phyloP scores from a whole-genome alignment of 768 basidiomycete genomes.

The Boletales sp. region DNA sequence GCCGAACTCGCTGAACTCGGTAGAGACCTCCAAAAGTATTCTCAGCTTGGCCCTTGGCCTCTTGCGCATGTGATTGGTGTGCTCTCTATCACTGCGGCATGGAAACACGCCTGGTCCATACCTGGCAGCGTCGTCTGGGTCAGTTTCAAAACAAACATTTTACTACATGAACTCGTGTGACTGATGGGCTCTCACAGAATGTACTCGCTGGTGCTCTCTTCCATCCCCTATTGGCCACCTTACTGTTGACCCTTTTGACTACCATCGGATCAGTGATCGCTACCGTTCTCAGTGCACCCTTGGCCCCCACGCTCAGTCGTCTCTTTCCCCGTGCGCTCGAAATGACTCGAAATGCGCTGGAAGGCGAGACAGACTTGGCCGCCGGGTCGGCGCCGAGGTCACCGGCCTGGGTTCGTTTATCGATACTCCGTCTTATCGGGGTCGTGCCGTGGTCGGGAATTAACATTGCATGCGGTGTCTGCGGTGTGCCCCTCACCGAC shows the following conservation, averaged over 20 bases:
- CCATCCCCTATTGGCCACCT: conserved; percentile 75
- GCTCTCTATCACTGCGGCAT: conserved; percentile 78
- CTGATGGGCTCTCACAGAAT: conserved; percentile 52
- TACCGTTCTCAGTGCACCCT: conserved; percentile 74
- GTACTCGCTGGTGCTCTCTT: conserved; percentile 86
- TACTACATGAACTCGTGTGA: conserved; percentile 7
- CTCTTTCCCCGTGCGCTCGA: conserved; percentile 83
- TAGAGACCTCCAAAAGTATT: conserved; percentile 72
- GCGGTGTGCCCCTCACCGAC: conserved; percentile 71
- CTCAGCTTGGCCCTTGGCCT: conserved; percentile 61
- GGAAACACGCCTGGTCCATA: conserved; percentile 98
- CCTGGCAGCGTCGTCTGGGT: conserved; percentile 94
- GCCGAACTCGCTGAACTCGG: conserved; percentile 74
- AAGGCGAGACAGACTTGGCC: conserved; percentile 54
- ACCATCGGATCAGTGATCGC: conserved; percentile 83
- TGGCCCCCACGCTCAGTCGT: conserved; percentile 78
- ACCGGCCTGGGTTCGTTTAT: conserved; percentile 77
- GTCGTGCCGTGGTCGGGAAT: conserved; percentile 97
- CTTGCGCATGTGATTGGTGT: conserved; percentile 78
- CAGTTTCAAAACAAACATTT: conserved; percentile 23
- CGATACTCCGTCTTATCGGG: conserved; percentile 85
- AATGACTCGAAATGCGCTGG: conserved; percentile 77
- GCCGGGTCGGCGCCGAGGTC: conserved; percentile 34
- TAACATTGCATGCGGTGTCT: conserved; percentile 94
- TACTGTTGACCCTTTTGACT: conserved; percentile 80